A percentile compares a stretch with the other conserved stretches of the same genome.
Evolutionary conservation across 768 basidiomycete species (phyloP).

Genomic region (Lactarius hatsudake): DNA sequence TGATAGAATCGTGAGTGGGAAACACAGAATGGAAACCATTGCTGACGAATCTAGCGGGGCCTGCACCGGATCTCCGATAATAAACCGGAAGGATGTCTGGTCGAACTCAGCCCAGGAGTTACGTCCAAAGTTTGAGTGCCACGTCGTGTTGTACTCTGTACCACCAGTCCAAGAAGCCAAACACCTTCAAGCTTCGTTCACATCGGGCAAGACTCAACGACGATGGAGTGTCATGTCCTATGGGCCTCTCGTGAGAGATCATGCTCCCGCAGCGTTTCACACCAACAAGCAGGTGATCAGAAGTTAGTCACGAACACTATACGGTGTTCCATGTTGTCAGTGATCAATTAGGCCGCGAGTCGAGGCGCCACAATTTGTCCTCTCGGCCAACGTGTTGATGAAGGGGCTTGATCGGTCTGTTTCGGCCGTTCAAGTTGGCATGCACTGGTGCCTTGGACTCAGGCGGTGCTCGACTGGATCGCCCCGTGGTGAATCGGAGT

Average conservation of each 20-base stretch:
- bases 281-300: background rate
- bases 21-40: background rate
- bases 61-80: background rate
- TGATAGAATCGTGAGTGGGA: background rate
- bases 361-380: background rate
- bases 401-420: background rate
- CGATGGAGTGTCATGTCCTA: background rate
- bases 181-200: background rate
- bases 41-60: slow-evolving; percentile 19
- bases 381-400: background rate
- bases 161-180: background rate
- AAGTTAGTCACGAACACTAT: background rate
- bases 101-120: background rate
- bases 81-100: background rate
- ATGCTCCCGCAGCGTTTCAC: background rate
- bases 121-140: background rate
- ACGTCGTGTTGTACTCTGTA: too few species aligned
- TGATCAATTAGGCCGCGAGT: background rate
- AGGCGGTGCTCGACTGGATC: background rate
- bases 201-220: background rate
- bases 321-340: background rate
- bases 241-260: background rate
- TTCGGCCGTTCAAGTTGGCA: background rate
- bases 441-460: background rate
- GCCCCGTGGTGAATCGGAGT: background rate